A percentile compares a stretch with the other conserved stretches of the same genome.
Conservation (phyloP, 192 early-diverging fungal species). For the Phycomyces blakesleeanus region DNA sequence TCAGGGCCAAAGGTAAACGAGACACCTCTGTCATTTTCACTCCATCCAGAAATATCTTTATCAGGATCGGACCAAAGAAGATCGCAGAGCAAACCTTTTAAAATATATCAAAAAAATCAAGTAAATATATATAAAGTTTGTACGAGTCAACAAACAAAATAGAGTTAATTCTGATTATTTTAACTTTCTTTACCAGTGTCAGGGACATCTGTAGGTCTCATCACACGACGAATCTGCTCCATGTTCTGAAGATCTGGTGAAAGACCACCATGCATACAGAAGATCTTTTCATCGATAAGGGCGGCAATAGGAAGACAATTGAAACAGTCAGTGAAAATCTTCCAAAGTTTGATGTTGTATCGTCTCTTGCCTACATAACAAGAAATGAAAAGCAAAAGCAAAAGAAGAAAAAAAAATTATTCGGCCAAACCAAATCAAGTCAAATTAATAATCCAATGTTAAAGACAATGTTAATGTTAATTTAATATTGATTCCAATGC, state of each 20-base stretch:
- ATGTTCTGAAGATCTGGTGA: slow-evolving; percentile 95
- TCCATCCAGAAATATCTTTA: slow-evolving; percentile 94
- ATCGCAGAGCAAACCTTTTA: slow-evolving; percentile 78
- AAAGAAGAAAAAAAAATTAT: not conserved
- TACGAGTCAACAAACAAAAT: no score
- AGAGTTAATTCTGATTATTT: no score
- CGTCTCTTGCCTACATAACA: slow-evolving; percentile 76
- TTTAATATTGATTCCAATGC: no score
- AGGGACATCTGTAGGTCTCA: slow-evolving; percentile 97
- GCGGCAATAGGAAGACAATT: slow-evolving; percentile 97
- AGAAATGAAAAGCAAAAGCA: no score
- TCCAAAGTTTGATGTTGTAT: slow-evolving; percentile 99
- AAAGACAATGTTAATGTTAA: no score
- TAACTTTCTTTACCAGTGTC: slow-evolving; percentile 93
- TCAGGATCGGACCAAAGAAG: slow-evolving; percentile 97
- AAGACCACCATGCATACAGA: slow-evolving; percentile 97
- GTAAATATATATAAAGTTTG: no score
- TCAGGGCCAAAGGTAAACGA: slow-evolving; percentile 96
- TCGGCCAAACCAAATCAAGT: not conserved
- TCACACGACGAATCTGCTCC: slow-evolving; percentile 96
- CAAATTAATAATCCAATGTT: no score
- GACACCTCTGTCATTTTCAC: slow-evolving; percentile 95
- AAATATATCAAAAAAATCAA: slow-evolving; percentile 3
- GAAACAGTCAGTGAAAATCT: slow-evolving; percentile 99
- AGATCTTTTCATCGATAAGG: slow-evolving; percentile 97